These are phyloP conservation scores for Penicillium roqueforti DNA, from an alignment of 495 filamentous ascomycete genomes.

Conservation along the genomic window DNA sequence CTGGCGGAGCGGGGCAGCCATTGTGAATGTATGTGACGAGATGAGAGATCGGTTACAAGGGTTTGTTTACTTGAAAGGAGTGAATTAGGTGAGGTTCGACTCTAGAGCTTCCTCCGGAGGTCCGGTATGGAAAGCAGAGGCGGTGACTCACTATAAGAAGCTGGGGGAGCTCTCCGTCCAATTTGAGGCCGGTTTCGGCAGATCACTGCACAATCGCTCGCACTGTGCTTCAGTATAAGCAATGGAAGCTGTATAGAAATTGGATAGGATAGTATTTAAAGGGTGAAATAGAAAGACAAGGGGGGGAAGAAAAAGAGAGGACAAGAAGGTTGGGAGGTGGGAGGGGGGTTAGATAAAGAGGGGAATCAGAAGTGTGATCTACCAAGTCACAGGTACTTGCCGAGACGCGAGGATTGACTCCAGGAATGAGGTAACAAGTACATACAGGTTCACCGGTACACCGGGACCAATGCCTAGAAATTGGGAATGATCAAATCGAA, in stretches of 20 bases:
- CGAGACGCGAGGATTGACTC: conserved; percentile 14
- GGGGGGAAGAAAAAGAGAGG: conserved; percentile 13
- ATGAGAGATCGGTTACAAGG: conserved; percentile 9
- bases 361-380: conserved; percentile 13
- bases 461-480: conserved; percentile 3
- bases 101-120: not conserved
- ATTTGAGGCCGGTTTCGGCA: conserved; percentile 27
- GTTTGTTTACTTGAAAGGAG: conserved; percentile 5
- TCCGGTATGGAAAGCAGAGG: not conserved
- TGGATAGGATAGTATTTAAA: conserved; percentile 6
- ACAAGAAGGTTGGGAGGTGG: conserved; percentile 6
- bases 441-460: conserved; percentile 24
- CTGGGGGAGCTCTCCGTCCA: conserved; percentile 17
- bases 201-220: conserved; percentile 15
- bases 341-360: conserved; percentile 18
- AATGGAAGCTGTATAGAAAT: conserved; percentile 2
- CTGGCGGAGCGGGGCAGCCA: conserved; percentile 37
- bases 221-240: conserved; percentile 1
- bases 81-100: conserved; percentile 1
- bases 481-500: conserved; percentile 9
- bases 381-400: conserved; percentile 16
- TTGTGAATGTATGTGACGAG: conserved; percentile 19
- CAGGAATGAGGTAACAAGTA: conserved; percentile 28
- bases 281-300: conserved; percentile 8
- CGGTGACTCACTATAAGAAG: conserved; percentile 26